Percentiles rank a stretch among this genome's conserved stretches.
Evolutionary conservation across 768 basidiomycete species (phyloP).

Genomic region (Cantharellus cinnabarinus): DNA sequence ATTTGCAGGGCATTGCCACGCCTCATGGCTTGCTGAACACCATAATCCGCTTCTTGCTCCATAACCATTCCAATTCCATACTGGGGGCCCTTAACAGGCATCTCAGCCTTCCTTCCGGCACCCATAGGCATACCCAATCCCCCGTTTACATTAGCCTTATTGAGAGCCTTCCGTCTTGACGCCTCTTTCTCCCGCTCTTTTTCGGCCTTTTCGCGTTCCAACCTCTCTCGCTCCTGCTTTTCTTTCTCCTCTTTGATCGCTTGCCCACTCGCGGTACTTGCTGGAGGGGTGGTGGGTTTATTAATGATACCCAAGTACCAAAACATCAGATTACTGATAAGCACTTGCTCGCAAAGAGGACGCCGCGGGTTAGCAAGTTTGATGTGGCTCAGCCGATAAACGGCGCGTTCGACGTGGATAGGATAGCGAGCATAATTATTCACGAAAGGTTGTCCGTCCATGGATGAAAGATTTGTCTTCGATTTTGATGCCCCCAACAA

Average conservation of each 20-base stretch:
- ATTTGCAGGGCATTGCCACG: no score
- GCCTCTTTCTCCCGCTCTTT: slow-evolving; percentile 12
- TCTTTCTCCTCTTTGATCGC: slow-evolving; percentile 13
- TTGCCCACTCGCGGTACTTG: slow-evolving; percentile 20
- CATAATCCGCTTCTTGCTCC: slow-evolving; percentile 57
- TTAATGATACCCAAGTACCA: slow-evolving; percentile 99
- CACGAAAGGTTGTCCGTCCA: slow-evolving; percentile 2
- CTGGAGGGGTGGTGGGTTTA: slow-evolving; percentile 41
- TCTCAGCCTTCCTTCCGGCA: slow-evolving; percentile 50
- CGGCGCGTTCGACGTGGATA: slow-evolving; percentile 95
- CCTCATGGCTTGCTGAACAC: neutral
- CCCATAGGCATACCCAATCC: slow-evolving; percentile 24
- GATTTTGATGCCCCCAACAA: slow-evolving; percentile 70
- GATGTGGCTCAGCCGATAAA: slow-evolving; percentile 94
- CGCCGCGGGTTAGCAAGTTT: slow-evolving; percentile 94
- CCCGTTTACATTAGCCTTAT: slow-evolving; percentile 22
- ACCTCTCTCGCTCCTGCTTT: slow-evolving; percentile 25
- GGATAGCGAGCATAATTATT: slow-evolving; percentile 58
- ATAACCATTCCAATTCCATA: slow-evolving; percentile 93
- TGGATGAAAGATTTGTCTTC: slow-evolving; percentile 27
- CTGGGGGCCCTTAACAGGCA: slow-evolving; percentile 69
- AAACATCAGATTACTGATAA: slow-evolving; percentile 91
- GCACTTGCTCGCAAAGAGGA: slow-evolving; percentile 89
- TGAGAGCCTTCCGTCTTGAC: slow-evolving; percentile 21
- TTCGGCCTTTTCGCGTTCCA: slow-evolving; percentile 21